Percentiles rank a stretch among this genome's conserved stretches.
Evolutionary conservation across 2,329 filamentous ascomycete genomes (phyloP).

Genomic region (Venturia nashicola): DNA sequence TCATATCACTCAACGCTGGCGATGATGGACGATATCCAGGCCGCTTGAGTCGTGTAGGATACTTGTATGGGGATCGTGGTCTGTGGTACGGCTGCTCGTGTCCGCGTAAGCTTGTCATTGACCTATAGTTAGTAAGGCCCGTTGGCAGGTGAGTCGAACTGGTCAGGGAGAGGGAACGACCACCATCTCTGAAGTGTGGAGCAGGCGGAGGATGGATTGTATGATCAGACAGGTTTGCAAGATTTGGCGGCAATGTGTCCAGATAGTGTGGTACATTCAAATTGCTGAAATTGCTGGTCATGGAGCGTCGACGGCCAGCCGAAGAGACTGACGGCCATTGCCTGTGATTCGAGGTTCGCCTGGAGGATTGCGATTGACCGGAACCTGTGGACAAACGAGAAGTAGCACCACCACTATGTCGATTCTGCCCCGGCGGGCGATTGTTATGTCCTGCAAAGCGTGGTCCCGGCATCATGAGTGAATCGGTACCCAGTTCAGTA

Average conservation of each 20-base stretch:
- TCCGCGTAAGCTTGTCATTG: slow-evolving; percentile 32
- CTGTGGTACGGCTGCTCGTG: slow-evolving; percentile 24
- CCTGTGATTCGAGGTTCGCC: slow-evolving; percentile 23
- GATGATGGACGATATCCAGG: slow-evolving; percentile 30
- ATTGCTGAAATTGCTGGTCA: slow-evolving; percentile 21
- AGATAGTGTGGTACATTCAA: slow-evolving; percentile 25
- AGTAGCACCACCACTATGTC: slow-evolving; percentile 12
- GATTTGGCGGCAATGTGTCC: slow-evolving; percentile 22
- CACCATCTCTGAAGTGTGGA: slow-evolving; percentile 19
- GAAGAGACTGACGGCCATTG: slow-evolving; percentile 29
- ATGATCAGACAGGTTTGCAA: slow-evolving; percentile 7
- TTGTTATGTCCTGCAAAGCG: slow-evolving; percentile 7
- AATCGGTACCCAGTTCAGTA: slow-evolving; percentile 32
- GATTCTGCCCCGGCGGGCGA: neutral
- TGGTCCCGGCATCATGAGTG: slow-evolving; percentile 13
- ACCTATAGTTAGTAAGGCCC: slow-evolving; percentile 29
- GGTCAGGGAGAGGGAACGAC: slow-evolving; percentile 32
- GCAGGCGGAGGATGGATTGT: slow-evolving; percentile 9
- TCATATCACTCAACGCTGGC: slow-evolving; percentile 30
- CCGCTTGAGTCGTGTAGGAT: slow-evolving; percentile 29
- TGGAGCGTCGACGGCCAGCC: slow-evolving; percentile 25
- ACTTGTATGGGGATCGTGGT: slow-evolving; percentile 27
- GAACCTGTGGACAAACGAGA: slow-evolving; percentile 29
- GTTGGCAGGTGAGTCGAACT: slow-evolving; percentile 20
- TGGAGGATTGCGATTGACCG: slow-evolving; percentile 30